phyloP scores from a whole-genome alignment of 1,139 yeast species.

The Geotrichum restrictum region DNA sequence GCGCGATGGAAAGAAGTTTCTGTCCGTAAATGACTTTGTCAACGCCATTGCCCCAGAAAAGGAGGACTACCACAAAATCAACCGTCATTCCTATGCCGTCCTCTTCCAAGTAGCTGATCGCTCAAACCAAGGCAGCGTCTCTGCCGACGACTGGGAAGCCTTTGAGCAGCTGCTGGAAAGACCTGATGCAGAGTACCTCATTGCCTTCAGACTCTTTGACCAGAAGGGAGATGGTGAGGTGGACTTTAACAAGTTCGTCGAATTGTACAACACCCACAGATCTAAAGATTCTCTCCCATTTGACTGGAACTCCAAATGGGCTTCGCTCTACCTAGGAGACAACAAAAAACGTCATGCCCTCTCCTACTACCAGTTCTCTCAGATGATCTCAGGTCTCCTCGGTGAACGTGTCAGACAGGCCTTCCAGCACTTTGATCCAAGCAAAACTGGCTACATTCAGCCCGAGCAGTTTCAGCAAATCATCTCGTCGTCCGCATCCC shows the following conservation, averaged over 20 bases:
- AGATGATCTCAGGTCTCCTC: conserved; percentile 44
- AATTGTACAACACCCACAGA: conserved; percentile 32
- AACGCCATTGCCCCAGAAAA: conserved; percentile 43
- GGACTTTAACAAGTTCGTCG: conserved; percentile 41
- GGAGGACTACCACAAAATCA: conserved; percentile 43
- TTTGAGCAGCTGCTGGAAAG: conserved; percentile 41
- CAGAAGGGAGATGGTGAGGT: conserved; percentile 39
- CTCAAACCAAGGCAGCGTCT: conserved; percentile 33
- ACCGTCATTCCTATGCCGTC: conserved; percentile 43
- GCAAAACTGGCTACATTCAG: conserved; percentile 40
- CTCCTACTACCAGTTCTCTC: conserved; percentile 44
- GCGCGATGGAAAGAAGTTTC: conserved; percentile 42
- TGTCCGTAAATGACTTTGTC: conserved; percentile 46
- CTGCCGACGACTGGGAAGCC: conserved; percentile 42
- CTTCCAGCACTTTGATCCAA: conserved; percentile 39
- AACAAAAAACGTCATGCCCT: conserved; percentile 39
- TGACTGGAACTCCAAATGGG: conserved; percentile 45
- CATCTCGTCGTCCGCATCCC: conserved; percentile 40
- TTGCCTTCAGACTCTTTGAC: conserved; percentile 42
- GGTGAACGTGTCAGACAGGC: conserved; percentile 49
- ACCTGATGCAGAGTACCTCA: conserved; percentile 49
- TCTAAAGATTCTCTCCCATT: conserved; percentile 41
- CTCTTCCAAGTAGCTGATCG: conserved; percentile 45
- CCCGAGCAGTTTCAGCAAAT: conserved; percentile 44
- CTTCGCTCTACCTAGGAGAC: conserved; percentile 42